Percentiles rank a stretch among this genome's conserved stretches.
These are phyloP conservation scores for Groenewaldozyma auringiensis DNA, from an alignment of 1,139 yeast genomes.

Conservation along the genomic window DNA sequence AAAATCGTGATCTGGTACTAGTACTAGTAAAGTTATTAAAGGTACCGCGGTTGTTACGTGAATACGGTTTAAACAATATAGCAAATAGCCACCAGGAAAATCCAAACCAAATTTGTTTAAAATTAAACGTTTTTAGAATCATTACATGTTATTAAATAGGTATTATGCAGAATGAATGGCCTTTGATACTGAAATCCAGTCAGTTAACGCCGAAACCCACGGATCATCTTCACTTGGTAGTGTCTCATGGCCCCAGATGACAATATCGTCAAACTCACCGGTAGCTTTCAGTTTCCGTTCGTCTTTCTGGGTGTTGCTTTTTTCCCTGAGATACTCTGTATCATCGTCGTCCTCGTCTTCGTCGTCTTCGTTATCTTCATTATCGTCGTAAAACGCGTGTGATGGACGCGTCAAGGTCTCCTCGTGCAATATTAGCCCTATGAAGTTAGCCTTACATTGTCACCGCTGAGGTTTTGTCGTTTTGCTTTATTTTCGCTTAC, in stretches of 20 bases:
- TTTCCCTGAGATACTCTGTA: slow-evolving; percentile 1
- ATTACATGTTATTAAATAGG: no score
- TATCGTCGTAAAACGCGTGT: slow-evolving; percentile 1
- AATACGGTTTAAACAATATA: no score
- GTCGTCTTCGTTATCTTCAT: neutral
- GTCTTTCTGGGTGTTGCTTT: neutral
- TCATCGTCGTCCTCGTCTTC: slow-evolving; percentile 5
- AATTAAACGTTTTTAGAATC: no score
- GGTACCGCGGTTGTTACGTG: no score
- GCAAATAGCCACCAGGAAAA: no score
- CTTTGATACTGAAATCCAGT: slow-evolving; percentile 5
- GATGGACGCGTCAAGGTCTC: neutral
- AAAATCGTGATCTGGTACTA: no score
- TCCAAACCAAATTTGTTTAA: no score
- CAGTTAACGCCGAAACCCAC: slow-evolving; percentile 6
- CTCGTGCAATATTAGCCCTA: neutral
- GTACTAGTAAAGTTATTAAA: no score
- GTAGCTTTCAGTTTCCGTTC: slow-evolving; percentile 13
- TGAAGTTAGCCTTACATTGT: neutral
- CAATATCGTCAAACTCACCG: slow-evolving; percentile 16
- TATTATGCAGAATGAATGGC: neutral
- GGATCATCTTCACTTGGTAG: slow-evolving; percentile 14
- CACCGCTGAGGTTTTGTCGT: neutral
- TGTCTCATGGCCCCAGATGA: slow-evolving; percentile 27
- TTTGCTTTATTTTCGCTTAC: slow-evolving; percentile 7